A percentile compares a stretch with the other conserved stretches of the same genome.
Conservation (phyloP, 116 monocot species). For the Cymodocea nodosa region DNA sequence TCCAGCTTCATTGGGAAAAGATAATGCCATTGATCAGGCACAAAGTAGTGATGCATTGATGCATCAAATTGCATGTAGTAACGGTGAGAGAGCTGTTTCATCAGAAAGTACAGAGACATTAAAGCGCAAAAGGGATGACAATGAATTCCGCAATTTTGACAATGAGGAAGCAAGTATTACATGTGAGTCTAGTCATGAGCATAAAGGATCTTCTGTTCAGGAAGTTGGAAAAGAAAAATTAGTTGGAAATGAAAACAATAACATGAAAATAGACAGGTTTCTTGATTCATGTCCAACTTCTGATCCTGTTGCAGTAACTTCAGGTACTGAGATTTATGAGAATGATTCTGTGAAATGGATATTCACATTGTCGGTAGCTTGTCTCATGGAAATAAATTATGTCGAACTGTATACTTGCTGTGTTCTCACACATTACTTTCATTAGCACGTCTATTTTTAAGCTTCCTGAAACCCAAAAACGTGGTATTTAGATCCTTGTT, state of each 20-base stretch:
- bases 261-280: neutral
- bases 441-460: no score
- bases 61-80: no score
- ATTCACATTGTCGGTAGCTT: neutral
- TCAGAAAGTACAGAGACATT: constrained; percentile 19
- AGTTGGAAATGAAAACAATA: constrained; percentile 2
- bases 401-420: neutral
- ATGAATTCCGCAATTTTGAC: constrained; percentile 13
- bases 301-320: neutral
- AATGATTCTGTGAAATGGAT: neutral
- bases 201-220: no score
- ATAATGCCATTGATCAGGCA: constrained; percentile 2
- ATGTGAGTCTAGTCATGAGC: neutral
- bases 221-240: neutral
- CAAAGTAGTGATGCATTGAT: no score
- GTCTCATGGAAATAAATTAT: neutral
- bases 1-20: neutral
- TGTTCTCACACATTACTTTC: no score
- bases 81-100: constrained; percentile 5
- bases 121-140: constrained; percentile 54
- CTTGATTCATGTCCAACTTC: neutral
- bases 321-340: constrained; percentile 7
- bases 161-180: neutral
- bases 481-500: no score
- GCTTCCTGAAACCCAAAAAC: no score